Evolutionary conservation across 1,284 basidiomycete genomes (phyloP).

Genomic region (Ceratobasidium sp.): DNA sequence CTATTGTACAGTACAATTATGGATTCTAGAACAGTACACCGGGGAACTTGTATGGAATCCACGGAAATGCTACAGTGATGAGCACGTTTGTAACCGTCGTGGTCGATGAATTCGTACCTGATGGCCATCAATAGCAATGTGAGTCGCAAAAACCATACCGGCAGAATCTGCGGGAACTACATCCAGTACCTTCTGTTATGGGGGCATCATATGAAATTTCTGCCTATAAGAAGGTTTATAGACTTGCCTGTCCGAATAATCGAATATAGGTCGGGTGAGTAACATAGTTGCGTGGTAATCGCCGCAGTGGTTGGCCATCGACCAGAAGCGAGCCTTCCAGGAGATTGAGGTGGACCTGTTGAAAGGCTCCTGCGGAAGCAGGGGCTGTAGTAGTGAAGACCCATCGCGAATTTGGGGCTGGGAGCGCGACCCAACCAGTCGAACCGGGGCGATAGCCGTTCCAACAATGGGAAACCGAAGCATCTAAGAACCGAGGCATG

Average conservation of each 20-base stretch:
- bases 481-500: background rate
- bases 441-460: background rate
- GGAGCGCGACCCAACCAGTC: background rate
- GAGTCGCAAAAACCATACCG: conserved; percentile 57
- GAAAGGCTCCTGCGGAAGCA: background rate
- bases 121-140: conserved; percentile 50
- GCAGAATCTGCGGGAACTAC: conserved; percentile 55
- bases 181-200: conserved; percentile 56
- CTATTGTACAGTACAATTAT: no score
- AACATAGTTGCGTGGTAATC: conserved; percentile 40
- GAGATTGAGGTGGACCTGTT: conserved; percentile 43
- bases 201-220: no score
- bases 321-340: conserved; percentile 44
- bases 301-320: conserved; percentile 46
- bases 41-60: no score
- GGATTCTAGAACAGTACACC: no score
- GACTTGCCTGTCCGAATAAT: conserved; percentile 45
- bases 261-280: conserved; percentile 45
- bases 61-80: no score
- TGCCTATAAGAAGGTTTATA: background rate
- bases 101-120: conserved; percentile 43
- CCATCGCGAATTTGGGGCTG: conserved; percentile 39
- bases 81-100: no score
- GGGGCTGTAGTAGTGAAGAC: background rate
- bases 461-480: conserved; percentile 2